Evolutionary conservation across 2,329 filamentous ascomycete genomes (phyloP).

Genomic region (Cladosporium velox): DNA sequence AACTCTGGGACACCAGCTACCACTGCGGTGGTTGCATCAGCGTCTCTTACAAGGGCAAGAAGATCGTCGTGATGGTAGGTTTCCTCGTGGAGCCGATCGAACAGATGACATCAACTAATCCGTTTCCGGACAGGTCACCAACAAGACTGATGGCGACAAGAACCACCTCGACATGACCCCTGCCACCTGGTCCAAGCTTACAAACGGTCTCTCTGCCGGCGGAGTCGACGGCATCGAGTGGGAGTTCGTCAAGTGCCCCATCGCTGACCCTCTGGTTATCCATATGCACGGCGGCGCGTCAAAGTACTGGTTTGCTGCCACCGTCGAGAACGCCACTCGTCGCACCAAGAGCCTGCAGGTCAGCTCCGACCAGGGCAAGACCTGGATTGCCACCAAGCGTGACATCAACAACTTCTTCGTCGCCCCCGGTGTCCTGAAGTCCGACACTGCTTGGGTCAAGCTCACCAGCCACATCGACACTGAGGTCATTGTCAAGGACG

Average conservation of each 20-base stretch:
- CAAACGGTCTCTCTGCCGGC: slow-evolving; percentile 21
- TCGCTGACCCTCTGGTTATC: slow-evolving; percentile 26
- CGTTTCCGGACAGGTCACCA: slow-evolving; percentile 18
- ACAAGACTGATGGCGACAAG: slow-evolving; percentile 24
- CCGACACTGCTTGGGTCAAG: slow-evolving; percentile 26
- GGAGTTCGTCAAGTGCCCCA: slow-evolving; percentile 35
- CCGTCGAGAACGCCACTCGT: slow-evolving; percentile 28
- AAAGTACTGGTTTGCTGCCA: slow-evolving; percentile 31
- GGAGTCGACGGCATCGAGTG: slow-evolving; percentile 31
- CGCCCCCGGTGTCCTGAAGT: slow-evolving; percentile 20
- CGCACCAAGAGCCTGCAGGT: slow-evolving; percentile 29
- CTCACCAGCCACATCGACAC: slow-evolving; percentile 24
- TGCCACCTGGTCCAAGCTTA: slow-evolving; percentile 24
- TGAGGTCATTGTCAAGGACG: slow-evolving; percentile 19
- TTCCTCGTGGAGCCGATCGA: not conserved
- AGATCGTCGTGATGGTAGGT: slow-evolving; percentile 19
- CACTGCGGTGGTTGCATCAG: slow-evolving; percentile 22
- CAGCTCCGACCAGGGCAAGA: slow-evolving; percentile 27
- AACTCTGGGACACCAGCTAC: slow-evolving; percentile 20
- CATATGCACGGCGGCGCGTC: slow-evolving; percentile 28
- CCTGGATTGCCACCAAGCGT: slow-evolving; percentile 26
- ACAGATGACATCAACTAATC: not conserved
- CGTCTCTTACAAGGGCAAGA: slow-evolving; percentile 22
- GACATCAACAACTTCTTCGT: slow-evolving; percentile 32
- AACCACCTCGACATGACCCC: slow-evolving; percentile 25